Base-by-base conservation (phyloP, 1,139 yeast species). In the Suhomyces chickasaworum region DNA sequence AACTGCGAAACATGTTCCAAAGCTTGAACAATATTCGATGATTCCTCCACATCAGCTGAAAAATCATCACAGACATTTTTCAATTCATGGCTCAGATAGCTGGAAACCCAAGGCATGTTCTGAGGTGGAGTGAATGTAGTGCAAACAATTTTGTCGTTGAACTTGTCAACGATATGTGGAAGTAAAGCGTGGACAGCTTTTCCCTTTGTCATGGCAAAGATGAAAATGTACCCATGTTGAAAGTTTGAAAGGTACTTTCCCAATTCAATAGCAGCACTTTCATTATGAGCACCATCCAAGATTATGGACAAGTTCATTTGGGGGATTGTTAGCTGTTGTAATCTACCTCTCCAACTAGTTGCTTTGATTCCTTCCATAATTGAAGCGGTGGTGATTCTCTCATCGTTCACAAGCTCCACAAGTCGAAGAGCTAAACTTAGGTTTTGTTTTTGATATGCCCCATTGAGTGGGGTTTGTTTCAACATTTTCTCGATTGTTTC, bases 251-350 rank as follows among this genome's bases (percentile, higher is more conserved):
- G 54, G 47, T 61, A 73, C 23, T 60, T 62, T 0, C 75, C 78
- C 32, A 93, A 69, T 56, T 86, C 89, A 21, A 69, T 65, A 0
- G 97, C 95, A 0, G 97, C 96, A 53, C 84, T 83, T 16, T 81
- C 83, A 60, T 93, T 93, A 62, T 93, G 99, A 0, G 98, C 98
- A 2, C 99, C 99, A 65, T 93, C 99, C 1, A 90, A 56, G 7
- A 89, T 64, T 0, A 85, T 66, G 0, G 68, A 63, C 1, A 75
- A 30, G 3, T 53, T 53, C 1, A 61, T 46, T 2, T 54, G 59
- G 5, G 64, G 59, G 29, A 64, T 64, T 2, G 54, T 48, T 2
- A 83, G 42, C 1, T 57, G 39, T 53, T 86, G 91, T 34, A 86
- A 64, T 53, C 91, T 65, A 1, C 86, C 86, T 3, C 86, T 84